These are phyloP conservation scores for Stephania cephalantha DNA, from an alignment of 164 flowering plant genomes.

Conservation along the genomic window DNA sequence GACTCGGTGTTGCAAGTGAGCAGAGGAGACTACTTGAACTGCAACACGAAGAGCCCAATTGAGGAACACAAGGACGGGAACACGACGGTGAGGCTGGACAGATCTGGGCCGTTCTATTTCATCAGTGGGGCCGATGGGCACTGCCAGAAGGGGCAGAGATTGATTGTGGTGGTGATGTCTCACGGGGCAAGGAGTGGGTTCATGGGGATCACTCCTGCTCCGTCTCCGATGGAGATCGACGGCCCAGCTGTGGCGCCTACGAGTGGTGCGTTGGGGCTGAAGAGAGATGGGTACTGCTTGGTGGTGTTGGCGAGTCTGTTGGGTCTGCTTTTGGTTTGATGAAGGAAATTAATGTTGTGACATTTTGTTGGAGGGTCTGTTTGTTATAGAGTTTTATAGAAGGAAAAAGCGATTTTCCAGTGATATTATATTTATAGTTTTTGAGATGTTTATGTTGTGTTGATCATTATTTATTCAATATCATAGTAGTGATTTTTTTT, in stretches of 20 bases:
- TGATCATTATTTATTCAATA: neutral
- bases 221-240: slow-evolving; percentile 10
- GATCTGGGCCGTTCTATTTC: slow-evolving; percentile 48
- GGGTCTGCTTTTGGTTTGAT: slow-evolving; percentile 12
- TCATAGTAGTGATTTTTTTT: neutral
- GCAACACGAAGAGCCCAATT: slow-evolving; percentile 42
- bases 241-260: slow-evolving; percentile 17
- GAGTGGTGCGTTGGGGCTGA: slow-evolving; percentile 17
- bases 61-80: slow-evolving; percentile 38
- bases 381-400: neutral
- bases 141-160: slow-evolving; percentile 52
- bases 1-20: slow-evolving; percentile 47
- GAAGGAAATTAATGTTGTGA: too few species aligned
- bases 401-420: neutral
- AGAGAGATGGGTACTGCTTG: slow-evolving; percentile 11
- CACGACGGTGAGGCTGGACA: slow-evolving; percentile 33
- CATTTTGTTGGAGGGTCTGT: neutral
- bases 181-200: slow-evolving; percentile 2
- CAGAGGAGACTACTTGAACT: slow-evolving; percentile 29
- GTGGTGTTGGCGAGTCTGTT: slow-evolving; percentile 16
- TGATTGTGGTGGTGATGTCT: slow-evolving; percentile 46
- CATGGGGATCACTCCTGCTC: slow-evolving; percentile 12
- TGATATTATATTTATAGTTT: neutral
- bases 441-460: neutral
- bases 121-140: slow-evolving; percentile 44